Base-by-base conservation (phyloP, 345 rosid genomes). In the Psidium friedrichsthalianum region DNA sequence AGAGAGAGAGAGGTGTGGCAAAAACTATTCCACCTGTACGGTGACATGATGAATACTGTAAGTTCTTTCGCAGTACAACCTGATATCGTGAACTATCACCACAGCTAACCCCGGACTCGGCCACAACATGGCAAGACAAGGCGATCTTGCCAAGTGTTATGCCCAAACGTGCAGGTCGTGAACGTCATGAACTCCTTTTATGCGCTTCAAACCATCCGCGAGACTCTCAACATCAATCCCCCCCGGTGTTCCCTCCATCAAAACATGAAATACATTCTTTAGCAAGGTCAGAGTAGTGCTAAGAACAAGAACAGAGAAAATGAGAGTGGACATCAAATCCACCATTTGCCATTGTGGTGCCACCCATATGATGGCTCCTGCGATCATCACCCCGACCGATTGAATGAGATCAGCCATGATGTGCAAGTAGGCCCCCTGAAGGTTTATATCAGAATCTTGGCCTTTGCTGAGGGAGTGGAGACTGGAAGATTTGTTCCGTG, bases 161-260 rank as follows among this genome's bases (percentile, higher is more conserved):
- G 95, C 92, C 98, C 99, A 95, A 12, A 96, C 92, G 83, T 94
- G 99, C 56, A 96, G 92, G 88, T 93, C 98, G 86, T 91, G 93
- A 85, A 96, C 84, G 32, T 85, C 82, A 49, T 84, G 85, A 85
- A 95, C 96, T 61, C 98, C 98, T 21, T 86, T 20, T 12, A 95
- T 91, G 49, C 89, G 82, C 29, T 81, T 92, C 13, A 96, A 88
- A 21, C 91, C 94, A 83, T 84, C 90, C 74, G 90, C 91, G 47
- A 95, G 90, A 84, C 51, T 90, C 44, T 56, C 87, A 5, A 93
- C 84, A 57, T 94, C 86, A 64, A 95, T 81, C 82, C 93, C 97
- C 1, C 86, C n/a, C 0, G 98, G 98, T 20, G 92, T 88, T 25
- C 94, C 89, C 85, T 95, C 95, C 98, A 94, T 95, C 25, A 95